A percentile compares a stretch with the other conserved stretches of the same genome.
Conservation (phyloP, 306 rosid species). For the Quercus glauca region DNA sequence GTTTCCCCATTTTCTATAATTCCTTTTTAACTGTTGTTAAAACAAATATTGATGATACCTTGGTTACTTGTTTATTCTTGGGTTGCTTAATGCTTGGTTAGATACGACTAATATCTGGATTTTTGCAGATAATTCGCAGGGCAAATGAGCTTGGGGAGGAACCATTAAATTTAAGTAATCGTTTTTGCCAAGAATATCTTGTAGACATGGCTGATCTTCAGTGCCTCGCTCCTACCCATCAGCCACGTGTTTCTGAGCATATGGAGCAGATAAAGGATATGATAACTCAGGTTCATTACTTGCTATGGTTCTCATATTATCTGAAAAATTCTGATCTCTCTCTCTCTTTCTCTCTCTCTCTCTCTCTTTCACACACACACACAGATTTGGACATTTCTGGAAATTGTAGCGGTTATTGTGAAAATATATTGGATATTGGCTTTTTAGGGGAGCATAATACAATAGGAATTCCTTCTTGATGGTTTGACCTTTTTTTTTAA, state of each 20-base stretch:
- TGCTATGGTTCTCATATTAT: neutral
- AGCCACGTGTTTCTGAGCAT: conserved; percentile 90
- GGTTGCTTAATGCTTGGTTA: conserved; percentile 15
- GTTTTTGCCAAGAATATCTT: conserved; percentile 78
- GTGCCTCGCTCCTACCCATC: conserved; percentile 75
- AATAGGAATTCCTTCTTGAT: conserved; percentile 5
- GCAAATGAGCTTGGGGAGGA: conserved; percentile 84
- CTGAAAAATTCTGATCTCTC: neutral
- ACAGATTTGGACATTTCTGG: neutral
- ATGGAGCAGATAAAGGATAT: conserved; percentile 78
- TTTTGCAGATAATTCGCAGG: conserved; percentile 75
- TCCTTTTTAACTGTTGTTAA: neutral
- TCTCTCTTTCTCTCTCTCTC: neutral
- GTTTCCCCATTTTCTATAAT: neutral
- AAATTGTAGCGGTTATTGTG: neutral
- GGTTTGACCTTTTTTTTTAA: neutral
- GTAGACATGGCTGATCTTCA: conserved; percentile 76
- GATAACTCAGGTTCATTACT: conserved; percentile 61
- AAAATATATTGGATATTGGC: neutral
- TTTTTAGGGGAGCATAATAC: neutral
- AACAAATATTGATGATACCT: neutral
- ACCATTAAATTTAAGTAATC: conserved; percentile 67
- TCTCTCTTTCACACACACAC: neutral
- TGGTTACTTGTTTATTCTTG: conserved; percentile 5
- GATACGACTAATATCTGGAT: conserved; percentile 30